Evolutionary conservation across 768 basidiomycete species (phyloP).

Genomic region (Termitomyces sp.): DNA sequence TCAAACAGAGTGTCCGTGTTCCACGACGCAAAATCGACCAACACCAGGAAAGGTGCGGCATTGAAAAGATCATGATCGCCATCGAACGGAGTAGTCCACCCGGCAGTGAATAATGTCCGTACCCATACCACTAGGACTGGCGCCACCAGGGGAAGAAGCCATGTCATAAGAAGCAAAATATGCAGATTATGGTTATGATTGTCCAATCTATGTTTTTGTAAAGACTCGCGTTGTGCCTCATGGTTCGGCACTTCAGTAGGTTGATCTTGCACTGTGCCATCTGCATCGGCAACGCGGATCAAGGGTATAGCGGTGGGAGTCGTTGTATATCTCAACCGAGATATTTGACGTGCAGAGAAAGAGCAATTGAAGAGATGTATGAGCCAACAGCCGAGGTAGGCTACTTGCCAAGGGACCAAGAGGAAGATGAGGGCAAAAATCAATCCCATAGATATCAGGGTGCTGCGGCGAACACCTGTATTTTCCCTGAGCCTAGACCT

Average conservation of each 20-base stretch:
- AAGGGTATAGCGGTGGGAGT: slow-evolving; percentile 18
- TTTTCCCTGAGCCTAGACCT: slow-evolving; percentile 22
- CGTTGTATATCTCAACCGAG: slow-evolving; percentile 7
- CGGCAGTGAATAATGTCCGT: slow-evolving; percentile 76
- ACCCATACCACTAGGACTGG: slow-evolving; percentile 88
- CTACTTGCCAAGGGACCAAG: slow-evolving; percentile 89
- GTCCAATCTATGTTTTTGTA: slow-evolving; percentile 14
- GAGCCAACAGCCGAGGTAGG: slow-evolving; percentile 79
- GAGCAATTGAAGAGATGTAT: slow-evolving; percentile 69
- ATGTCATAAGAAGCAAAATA: slow-evolving; percentile 70
- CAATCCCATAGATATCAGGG: slow-evolving; percentile 50
- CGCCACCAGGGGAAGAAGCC: slow-evolving; percentile 71
- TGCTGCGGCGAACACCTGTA: slow-evolving; percentile 36
- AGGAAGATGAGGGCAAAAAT: slow-evolving; percentile 64
- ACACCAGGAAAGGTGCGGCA: slow-evolving; percentile 55
- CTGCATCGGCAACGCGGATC: slow-evolving; percentile 10
- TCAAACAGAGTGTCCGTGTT: slow-evolving; percentile 35
- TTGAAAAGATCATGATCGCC: slow-evolving; percentile 73
- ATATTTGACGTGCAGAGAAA: slow-evolving; percentile 19
- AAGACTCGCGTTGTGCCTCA: slow-evolving; percentile 3
- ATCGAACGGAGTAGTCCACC: slow-evolving; percentile 72
- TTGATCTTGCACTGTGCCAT: slow-evolving; percentile 10
- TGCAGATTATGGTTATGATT: slow-evolving; percentile 52
- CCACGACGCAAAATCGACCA: slow-evolving; percentile 59
- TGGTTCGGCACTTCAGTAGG: slow-evolving; percentile 5